Base-by-base conservation (phyloP, 352 stramenopile genomes). In the Phytopythium montanum region DNA sequence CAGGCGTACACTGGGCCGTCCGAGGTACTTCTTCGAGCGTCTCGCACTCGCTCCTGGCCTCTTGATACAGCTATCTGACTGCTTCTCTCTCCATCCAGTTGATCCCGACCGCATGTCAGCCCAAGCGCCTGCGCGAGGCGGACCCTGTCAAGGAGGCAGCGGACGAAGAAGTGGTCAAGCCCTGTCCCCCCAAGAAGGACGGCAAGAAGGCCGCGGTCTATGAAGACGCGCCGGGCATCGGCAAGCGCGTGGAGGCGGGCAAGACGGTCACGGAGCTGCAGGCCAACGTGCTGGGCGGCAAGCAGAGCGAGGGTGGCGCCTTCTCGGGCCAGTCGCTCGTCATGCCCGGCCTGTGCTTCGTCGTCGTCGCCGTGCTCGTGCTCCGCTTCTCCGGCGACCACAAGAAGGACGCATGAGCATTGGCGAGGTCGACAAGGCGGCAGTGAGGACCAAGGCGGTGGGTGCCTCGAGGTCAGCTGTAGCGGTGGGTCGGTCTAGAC, bases 161-260 rank as follows among this genome's bases (percentile, higher is more conserved):
- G 23, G 67, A 77, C 12, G 69, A 76, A 12, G 62, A 69, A 7
- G 66, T 74, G 12, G 77, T 92, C 52, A 89, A 89, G 50, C 82
- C 82, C 2, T 92, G 82, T 54, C 72, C 76, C 42, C 75, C 79
- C 5, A 90, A 90, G 75, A 86, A 87, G 50, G 73, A 85, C 19
- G 67, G 63, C 19, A 58, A 64, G 21, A 75, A 74, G 60, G 55
- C 62, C 50, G 59, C 55, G 0, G 45, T 67, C 18, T 74, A 88
- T 54, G 69, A 89, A 44, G 80, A 90, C 52, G 64, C 78, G 10
- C 82, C 82, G n/a, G 75, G 82, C 3, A 88, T 85, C 42, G 82
- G 76, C 23, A 79, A 80, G 28, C 79, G 73, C 29, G 59, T 60
- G 57, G 55, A 63, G 21, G 68, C 68, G 38, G 65, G 61, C 13